Conservation (phyloP, 129 eudicot species). For the Smallanthus sonchifolius region DNA sequence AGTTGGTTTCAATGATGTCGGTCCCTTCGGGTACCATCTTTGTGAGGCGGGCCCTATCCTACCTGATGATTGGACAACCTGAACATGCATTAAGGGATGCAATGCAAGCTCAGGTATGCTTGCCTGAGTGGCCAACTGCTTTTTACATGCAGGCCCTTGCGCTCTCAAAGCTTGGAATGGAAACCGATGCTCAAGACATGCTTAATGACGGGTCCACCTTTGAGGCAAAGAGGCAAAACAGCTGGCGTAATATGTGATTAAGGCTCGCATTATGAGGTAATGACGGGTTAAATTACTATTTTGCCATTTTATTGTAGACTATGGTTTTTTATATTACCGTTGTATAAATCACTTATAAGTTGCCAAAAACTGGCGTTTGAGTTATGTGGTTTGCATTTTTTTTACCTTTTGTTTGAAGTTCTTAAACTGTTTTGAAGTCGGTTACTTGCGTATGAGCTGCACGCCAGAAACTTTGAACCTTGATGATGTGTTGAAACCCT, state of each 20-base stretch:
- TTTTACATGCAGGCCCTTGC: slow-evolving; percentile 95
- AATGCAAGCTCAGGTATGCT: slow-evolving; percentile 97
- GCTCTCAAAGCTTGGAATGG: slow-evolving; percentile 97
- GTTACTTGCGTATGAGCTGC: neutral
- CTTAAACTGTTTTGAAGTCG: neutral
- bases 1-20: slow-evolving; percentile 87
- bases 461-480: neutral
- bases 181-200: slow-evolving; percentile 98
- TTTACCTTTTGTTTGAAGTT: neutral
- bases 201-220: slow-evolving; percentile 86
- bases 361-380: slow-evolving; percentile 20
- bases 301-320: slow-evolving; percentile 27
- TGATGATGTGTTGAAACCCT: neutral
- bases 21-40: slow-evolving; percentile 92
- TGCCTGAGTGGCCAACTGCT: slow-evolving; percentile 96
- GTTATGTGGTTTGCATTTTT: slow-evolving; percentile 8
- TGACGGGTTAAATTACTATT: slow-evolving; percentile 23
- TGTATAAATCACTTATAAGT: slow-evolving; percentile 32
- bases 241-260: slow-evolving; percentile 58
- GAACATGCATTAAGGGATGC: slow-evolving; percentile 94
- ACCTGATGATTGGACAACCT: slow-evolving; percentile 80
- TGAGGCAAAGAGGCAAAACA: slow-evolving; percentile 78
- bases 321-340: slow-evolving; percentile 28
- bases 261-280: slow-evolving; percentile 16
- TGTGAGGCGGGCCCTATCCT: slow-evolving; percentile 83